Evolutionary conservation across 2,329 filamentous ascomycete species (phyloP), one percentile per base, ranked within the genome.

Genomic region (Cryphonectria naterciae): DNA sequence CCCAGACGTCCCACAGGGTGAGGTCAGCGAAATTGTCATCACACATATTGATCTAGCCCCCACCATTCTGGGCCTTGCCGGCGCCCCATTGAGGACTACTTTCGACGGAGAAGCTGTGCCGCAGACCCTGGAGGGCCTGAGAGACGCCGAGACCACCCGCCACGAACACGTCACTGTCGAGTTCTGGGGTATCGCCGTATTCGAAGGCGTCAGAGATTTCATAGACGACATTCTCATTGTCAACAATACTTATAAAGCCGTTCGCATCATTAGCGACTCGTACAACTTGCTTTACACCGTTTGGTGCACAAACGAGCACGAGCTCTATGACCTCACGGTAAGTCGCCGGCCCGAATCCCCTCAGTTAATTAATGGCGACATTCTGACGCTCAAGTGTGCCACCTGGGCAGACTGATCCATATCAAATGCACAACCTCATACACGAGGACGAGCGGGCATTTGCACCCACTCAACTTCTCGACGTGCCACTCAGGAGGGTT

Each of bases 1-100:
- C 0, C 89, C 89, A 0, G 86, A 86, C 0, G 79, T 91, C 1
- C 77, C 83, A 0, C 73, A 77, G 11, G 84, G 83, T 0, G 74
- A 80, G 10, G 79, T 79, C 0, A 78, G 81, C 6, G 78, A 85
- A 25, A 77, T 83, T 2, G 85, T 89, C 2, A 90, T 87, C 0
- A 87, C 88, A 0, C 90, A 92, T 74, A 86, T 89, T 2, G 90
- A 92, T 74, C 78, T 92, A 1, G 88, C 87, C 0, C 89, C 90
- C 0, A 92, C 89, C 0, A 78, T 91, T 7, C 80, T 91, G 58
- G 77, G 82, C 1, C 75, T 84, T 4, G 83, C 80, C 0, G 82
- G 83, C 0, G 79, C 80, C 0, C 77, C 81, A 0, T 73, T 82
- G 2, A 81, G 84, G 0, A 73, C 80, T 0, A 85, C 89, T 64